Conservation (phyloP, 805 yeast genomes). For the Ogataea kodamae region DNA sequence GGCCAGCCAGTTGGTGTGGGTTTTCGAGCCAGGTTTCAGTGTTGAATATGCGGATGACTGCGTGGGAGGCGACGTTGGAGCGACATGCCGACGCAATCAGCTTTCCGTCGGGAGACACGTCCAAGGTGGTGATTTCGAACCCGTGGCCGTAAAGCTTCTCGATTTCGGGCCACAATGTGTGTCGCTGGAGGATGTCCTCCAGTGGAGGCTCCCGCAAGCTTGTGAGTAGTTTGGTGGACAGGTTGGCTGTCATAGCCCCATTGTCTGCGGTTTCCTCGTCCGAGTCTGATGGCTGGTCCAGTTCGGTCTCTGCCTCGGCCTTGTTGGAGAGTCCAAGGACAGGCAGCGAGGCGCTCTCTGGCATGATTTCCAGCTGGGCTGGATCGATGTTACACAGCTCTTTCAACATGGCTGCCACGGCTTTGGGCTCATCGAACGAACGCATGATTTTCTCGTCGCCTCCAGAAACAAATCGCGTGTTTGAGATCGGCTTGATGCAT, state of each 20-base stretch:
- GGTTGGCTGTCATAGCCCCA: slow-evolving; percentile 33
- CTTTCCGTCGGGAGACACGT: slow-evolving; percentile 57
- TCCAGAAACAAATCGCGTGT: slow-evolving; percentile 75
- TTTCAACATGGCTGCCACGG: slow-evolving; percentile 61
- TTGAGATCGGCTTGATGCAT: slow-evolving; percentile 59
- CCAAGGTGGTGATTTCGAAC: slow-evolving; percentile 82
- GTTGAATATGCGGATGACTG: slow-evolving; percentile 76
- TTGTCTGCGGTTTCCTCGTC: slow-evolving; percentile 42
- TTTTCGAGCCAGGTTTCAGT: slow-evolving; percentile 58
- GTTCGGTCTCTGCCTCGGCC: slow-evolving; percentile 55
- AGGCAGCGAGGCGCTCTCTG: slow-evolving; percentile 87
- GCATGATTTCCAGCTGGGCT: slow-evolving; percentile 39
- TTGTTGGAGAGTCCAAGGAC: slow-evolving; percentile 92
- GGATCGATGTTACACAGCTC: slow-evolving; percentile 47
- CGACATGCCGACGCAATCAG: slow-evolving; percentile 87
- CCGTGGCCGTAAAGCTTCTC: slow-evolving; percentile 98
- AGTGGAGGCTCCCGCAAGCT: slow-evolving; percentile 62
- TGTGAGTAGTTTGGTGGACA: slow-evolving; percentile 45
- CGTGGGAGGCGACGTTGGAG: slow-evolving; percentile 80
- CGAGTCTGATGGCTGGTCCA: slow-evolving; percentile 36
- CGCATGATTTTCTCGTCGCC: slow-evolving; percentile 94
- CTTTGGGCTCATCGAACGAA: slow-evolving; percentile 82
- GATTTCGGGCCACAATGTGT: slow-evolving; percentile 90
- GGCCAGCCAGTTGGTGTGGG: slow-evolving; percentile 60
- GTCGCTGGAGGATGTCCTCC: slow-evolving; percentile 89